phyloP scores from a whole-genome alignment of 1,284 basidiomycete species.

The Mixia osmundae region DNA sequence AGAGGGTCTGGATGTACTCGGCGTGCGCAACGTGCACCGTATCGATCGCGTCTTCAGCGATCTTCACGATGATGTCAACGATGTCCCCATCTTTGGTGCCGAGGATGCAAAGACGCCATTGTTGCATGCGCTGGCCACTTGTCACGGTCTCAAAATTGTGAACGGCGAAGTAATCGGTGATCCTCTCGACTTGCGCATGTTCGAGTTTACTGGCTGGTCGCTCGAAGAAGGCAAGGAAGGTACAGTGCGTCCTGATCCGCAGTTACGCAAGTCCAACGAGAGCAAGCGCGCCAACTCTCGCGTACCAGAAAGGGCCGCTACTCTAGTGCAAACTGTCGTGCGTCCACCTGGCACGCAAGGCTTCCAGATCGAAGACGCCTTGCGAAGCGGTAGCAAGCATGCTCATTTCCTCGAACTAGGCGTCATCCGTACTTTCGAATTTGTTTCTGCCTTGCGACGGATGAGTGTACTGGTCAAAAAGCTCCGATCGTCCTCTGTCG shows the following conservation, averaged over 20 bases:
- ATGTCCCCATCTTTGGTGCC: conserved; percentile 45
- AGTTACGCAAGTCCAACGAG: not conserved
- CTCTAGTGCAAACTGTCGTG: conserved; percentile 89
- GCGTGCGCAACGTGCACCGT: conserved; percentile 59
- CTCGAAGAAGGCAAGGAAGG: conserved; percentile 53
- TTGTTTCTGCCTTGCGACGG: conserved; percentile 70
- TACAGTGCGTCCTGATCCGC: not conserved
- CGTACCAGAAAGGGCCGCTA: conserved; percentile 46
- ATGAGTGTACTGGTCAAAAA: conserved; percentile 98
- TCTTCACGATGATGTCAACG: conserved; percentile 62
- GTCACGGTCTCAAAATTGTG: conserved; percentile 83
- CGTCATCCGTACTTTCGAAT: conserved; percentile 89
- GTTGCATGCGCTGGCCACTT: conserved; percentile 80
- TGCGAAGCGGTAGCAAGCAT: conserved; percentile 53
- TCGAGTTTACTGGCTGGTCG: conserved; percentile 87
- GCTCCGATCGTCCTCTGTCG: conserved; percentile 82
- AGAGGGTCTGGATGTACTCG: conserved; percentile 90
- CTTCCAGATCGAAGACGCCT: conserved; percentile 76
- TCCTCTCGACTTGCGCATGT: conserved; percentile 70
- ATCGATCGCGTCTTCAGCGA: conserved; percentile 59
- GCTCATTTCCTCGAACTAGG: conserved; percentile 90
- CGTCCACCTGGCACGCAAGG: conserved; percentile 72
- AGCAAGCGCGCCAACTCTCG: conserved; percentile 8
- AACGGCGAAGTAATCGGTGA: conserved; percentile 78
- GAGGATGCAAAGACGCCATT: conserved; percentile 46